A percentile compares a stretch with the other conserved stretches of the same genome.
Evolutionary conservation across 1,284 basidiomycete species (phyloP).

Genomic region (Waitea zeae): DNA sequence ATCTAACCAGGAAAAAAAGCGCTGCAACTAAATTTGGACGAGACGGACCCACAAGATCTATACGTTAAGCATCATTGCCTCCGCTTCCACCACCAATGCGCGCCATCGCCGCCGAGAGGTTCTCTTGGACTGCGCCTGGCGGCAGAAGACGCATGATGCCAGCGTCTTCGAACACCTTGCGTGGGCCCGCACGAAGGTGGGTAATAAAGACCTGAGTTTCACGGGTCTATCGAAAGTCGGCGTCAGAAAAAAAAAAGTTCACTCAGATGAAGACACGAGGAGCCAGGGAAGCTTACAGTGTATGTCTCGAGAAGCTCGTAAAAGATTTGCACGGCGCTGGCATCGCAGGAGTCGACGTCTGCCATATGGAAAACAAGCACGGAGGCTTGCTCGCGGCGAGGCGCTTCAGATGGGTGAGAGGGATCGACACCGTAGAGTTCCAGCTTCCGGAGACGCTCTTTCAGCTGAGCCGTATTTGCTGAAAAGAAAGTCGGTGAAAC

Average conservation of each 20-base stretch:
- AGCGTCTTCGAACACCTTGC: slow-evolving; percentile 45
- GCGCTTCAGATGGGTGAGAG: slow-evolving; percentile 77
- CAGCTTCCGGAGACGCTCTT: slow-evolving; percentile 71
- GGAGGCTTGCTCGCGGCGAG: slow-evolving; percentile 56
- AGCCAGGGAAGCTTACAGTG: slow-evolving; percentile 11
- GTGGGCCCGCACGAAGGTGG: slow-evolving; percentile 44
- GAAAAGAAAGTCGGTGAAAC: slow-evolving; percentile 1
- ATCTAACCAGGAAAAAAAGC: too few relatives aligned
- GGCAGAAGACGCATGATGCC: slow-evolving; percentile 53
- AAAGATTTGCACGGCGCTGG: slow-evolving; percentile 78
- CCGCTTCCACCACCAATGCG: too few relatives aligned
- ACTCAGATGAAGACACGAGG: background rate
- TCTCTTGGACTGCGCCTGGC: slow-evolving; percentile 51
- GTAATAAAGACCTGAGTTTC: slow-evolving; percentile 66
- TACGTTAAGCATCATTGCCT: slow-evolving; percentile 12
- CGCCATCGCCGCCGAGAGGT: slow-evolving; percentile 48
- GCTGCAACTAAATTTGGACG: too few relatives aligned
- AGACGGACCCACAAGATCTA: background rate
- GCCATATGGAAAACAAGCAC: slow-evolving; percentile 80
- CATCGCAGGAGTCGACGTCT: slow-evolving; percentile 73
- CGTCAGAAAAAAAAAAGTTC: slow-evolving; percentile 6
- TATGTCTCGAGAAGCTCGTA: slow-evolving; percentile 69
- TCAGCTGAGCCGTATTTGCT: slow-evolving; percentile 86
- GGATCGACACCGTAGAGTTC: slow-evolving; percentile 66
- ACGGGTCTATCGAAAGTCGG: too few relatives aligned